Conservation (phyloP, 345 rosid genomes). For the Eucalyptus virginea region DNA sequence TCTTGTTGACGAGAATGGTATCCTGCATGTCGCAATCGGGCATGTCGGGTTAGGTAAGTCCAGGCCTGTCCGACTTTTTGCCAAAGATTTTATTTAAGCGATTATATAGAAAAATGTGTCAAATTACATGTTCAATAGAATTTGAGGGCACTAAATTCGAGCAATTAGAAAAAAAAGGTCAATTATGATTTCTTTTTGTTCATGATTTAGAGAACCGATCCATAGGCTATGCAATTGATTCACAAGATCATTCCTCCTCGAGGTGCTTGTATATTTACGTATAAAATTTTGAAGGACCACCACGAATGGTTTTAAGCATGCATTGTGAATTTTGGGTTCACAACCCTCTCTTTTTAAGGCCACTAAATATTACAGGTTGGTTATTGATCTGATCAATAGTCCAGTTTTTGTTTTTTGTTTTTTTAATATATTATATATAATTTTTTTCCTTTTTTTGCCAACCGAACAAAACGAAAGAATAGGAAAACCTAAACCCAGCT, state of each 20-base stretch:
- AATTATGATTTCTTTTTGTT: not conserved
- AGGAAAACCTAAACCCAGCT: not conserved
- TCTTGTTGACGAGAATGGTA: too few species aligned
- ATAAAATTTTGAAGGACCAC: not conserved
- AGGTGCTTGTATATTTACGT: not conserved
- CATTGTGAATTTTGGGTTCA: not conserved
- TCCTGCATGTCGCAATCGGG: too few species aligned
- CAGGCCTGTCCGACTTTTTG: not conserved
- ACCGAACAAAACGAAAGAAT: not conserved
- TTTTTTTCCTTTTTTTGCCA: not conserved
- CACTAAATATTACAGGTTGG: not conserved
- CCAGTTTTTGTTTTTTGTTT: too few species aligned
- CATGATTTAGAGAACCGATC: not conserved
- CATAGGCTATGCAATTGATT: not conserved
- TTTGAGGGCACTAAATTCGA: not conserved
- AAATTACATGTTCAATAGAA: not conserved
- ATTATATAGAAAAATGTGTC: not conserved
- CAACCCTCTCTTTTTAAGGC: not conserved
- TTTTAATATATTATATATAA: too few species aligned
- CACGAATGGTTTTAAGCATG: not conserved
- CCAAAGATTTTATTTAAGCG: not conserved
- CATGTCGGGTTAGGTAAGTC: too few species aligned
- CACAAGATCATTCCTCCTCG: not conserved
- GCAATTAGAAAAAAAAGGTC: not conserved
- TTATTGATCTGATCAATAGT: not conserved